Base-by-base conservation (phyloP, 2,329 filamentous ascomycete species). In the Onygenales sp. region DNA sequence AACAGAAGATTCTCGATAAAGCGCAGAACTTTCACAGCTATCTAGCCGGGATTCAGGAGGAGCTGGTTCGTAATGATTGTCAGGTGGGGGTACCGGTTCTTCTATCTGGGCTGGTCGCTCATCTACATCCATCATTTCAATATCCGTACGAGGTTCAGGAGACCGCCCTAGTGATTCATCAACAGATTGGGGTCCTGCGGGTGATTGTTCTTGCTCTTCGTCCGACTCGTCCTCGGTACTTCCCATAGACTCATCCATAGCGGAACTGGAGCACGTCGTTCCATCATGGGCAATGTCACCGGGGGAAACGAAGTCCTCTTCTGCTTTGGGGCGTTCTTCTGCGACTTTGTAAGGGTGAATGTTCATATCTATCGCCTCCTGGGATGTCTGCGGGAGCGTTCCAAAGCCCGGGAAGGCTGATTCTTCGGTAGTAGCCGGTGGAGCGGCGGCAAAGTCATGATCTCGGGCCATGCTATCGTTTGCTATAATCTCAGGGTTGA, bases 211-310 rank as follows among this genome's bases (percentile, higher is more conserved):
- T 41, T 49, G 47, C 13, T 33, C 36, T 42, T 41, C 10, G 36
- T 39, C 47, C 7, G 36, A 49, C 14, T 31, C 21, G 41, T 49
- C 47, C 21, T 49, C 17, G 31, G 33, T 50, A 21, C 61, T 63
- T 51, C 66, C 66, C 44, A 58, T 63, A 46, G 69, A 71, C 55
- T 71, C 69, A 55, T 71, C 66, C 69, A 72, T 70, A 21, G 68
- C 61, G 5, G 69, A 71, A 10, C 65, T 64, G n/a, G 64, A 65
- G 50, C 56, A 54, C 11, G 61, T 59, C 10, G 57, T 55, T 7
- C 55, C 35, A 42, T 59, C 60, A 14, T 56, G 52, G 36, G 48
- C 56, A 14, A 54, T 44, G 7, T 57, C 56, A 21, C 43, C 45
- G 31, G 27, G 27, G 11, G 53, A 50, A 48, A 43, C 21, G 14